Percentiles rank a stretch among this genome's conserved stretches.
phyloP scores from a whole-genome alignment of 768 basidiomycete genomes.

The Leccinum broughii region DNA sequence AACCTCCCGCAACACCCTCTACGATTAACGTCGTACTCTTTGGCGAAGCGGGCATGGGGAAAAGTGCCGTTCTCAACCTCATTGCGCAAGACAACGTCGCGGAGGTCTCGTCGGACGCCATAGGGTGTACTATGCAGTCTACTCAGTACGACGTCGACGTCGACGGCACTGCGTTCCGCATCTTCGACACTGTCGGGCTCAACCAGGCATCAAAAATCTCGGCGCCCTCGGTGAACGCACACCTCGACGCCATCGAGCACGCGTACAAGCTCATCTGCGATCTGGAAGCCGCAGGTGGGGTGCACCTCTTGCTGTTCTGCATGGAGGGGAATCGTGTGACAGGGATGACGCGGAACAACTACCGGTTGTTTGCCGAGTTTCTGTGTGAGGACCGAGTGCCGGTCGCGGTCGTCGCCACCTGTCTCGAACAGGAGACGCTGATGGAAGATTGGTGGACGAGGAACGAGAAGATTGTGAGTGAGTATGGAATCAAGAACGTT shows the following conservation, averaged over 20 bases:
- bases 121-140: too few relatives aligned
- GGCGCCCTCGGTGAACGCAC: background rate
- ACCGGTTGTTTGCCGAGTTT: constrained; percentile 36
- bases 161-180: constrained; percentile 6
- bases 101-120: constrained; percentile 1
- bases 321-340: constrained; percentile 34
- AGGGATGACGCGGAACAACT: constrained; percentile 33
- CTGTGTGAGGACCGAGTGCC: constrained; percentile 37
- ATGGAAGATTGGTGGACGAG: constrained; percentile 1
- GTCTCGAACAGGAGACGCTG: constrained; percentile 5
- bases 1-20: background rate
- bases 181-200: constrained; percentile 32
- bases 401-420: constrained; percentile 36
- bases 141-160: constrained; percentile 7
- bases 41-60: constrained; percentile 8
- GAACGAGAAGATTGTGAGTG: constrained; percentile 11
- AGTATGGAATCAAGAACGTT: background rate
- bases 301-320: constrained; percentile 40
- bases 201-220: constrained; percentile 7
- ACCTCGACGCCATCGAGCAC: constrained; percentile 5
- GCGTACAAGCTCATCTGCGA: constrained; percentile 27
- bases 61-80: constrained; percentile 9
- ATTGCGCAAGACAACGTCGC: constrained; percentile 9
- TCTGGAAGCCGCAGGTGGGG: constrained; percentile 27
- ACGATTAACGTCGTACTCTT: constrained; percentile 6